These are phyloP conservation scores for Podospora pseudoanserina DNA, from an alignment of 495 filamentous ascomycete species.

Conservation along the genomic window DNA sequence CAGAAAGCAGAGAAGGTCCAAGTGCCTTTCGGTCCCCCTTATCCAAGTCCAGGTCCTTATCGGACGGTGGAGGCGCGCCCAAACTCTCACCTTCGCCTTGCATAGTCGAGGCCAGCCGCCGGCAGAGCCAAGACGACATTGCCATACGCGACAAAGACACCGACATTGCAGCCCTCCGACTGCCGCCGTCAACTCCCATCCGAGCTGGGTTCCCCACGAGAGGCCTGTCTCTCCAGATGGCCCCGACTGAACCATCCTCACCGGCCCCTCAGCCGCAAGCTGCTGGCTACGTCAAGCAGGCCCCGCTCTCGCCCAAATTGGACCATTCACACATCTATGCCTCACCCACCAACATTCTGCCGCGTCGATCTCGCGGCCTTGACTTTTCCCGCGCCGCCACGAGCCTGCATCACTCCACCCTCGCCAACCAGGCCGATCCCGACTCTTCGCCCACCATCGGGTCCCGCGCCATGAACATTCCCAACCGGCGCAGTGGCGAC, in stretches of 20 bases:
- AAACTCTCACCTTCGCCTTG: conserved; percentile 64
- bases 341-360: conserved; percentile 71
- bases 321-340: conserved; percentile 80
- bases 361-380: conserved; percentile 77
- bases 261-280: conserved; percentile 28
- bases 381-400: conserved; percentile 94
- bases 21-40: conserved; percentile 17
- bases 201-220: conserved; percentile 56
- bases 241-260: conserved; percentile 42
- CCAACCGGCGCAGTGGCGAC: conserved; percentile 41
- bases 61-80: conserved; percentile 49
- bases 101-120: conserved; percentile 53
- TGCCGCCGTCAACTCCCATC: conserved; percentile 47
- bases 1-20: not conserved
- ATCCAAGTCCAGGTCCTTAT: conserved; percentile 46
- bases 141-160: conserved; percentile 41
- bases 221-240: conserved; percentile 72
- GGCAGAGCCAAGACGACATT: conserved; percentile 76
- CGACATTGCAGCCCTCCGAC: conserved; percentile 13
- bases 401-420: conserved; percentile 90
- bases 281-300: conserved; percentile 53
- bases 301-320: conserved; percentile 79
- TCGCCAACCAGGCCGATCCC: conserved; percentile 85
- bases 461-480: conserved; percentile 76
- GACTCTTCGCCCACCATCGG: conserved; percentile 87